Percentiles rank a stretch among this genome's conserved stretches.
These are phyloP conservation scores for Trichoderma afroharzianum DNA, from an alignment of 2,329 filamentous ascomycete species.

Conservation along the genomic window DNA sequence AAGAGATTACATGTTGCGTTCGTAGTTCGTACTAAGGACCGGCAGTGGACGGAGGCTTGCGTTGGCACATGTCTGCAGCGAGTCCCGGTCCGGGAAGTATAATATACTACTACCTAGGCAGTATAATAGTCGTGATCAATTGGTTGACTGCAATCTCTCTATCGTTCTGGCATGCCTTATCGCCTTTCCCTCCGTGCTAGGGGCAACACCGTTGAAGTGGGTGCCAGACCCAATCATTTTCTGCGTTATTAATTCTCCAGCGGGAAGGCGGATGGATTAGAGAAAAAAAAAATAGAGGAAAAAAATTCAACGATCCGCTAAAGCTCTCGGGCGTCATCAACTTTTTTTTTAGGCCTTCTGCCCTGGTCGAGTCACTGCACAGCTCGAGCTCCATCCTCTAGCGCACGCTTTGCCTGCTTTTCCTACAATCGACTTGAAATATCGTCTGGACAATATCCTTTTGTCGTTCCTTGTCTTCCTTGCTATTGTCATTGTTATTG, in stretches of 20 bases:
- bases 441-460: neutral
- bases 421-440: neutral
- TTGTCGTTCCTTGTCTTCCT: neutral
- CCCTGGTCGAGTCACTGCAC: slow-evolving; percentile 5
- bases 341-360: slow-evolving; percentile 14
- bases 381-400: slow-evolving; percentile 11
- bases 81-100: neutral
- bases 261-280: slow-evolving; percentile 9
- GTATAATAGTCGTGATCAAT: neutral
- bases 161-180: neutral
- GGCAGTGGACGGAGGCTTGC: neutral
- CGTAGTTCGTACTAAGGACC: neutral
- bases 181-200: slow-evolving; percentile 4
- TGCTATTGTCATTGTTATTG: neutral
- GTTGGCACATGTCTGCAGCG: neutral
- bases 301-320: slow-evolving; percentile 11
- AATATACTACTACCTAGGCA: too few species aligned
- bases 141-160: neutral
- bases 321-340: slow-evolving; percentile 13
- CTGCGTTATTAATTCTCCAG: slow-evolving; percentile 19
- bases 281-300: neutral
- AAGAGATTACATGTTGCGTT: neutral
- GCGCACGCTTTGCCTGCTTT: neutral
- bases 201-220: slow-evolving; percentile 10
- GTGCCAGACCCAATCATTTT: slow-evolving; percentile 15